These are phyloP conservation scores for Holtermanniella nyarrowii DNA, from an alignment of 768 basidiomycete genomes.

Conservation along the genomic window DNA sequence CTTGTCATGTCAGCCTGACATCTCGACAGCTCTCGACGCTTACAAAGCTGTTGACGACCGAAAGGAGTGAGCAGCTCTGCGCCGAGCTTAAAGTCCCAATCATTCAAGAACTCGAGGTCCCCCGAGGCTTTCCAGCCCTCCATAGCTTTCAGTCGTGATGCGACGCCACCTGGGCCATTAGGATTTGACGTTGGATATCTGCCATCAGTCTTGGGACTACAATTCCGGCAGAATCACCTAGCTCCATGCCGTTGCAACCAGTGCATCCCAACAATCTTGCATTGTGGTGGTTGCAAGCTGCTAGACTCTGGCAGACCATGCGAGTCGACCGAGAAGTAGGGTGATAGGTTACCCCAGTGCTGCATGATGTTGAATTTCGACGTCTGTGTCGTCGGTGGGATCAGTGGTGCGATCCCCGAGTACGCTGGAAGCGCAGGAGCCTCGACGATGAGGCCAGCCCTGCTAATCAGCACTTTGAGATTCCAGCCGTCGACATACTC, in stretches of 20 bases:
- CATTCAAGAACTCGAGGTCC: conserved; percentile 63
- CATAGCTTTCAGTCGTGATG: conserved; percentile 13
- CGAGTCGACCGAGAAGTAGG: conserved; percentile 33
- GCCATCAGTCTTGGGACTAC: not conserved
- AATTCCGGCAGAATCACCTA: conserved; percentile 9
- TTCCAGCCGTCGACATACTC: conserved; percentile 25
- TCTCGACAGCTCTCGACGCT: conserved; percentile 7
- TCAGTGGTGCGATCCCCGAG: conserved; percentile 28
- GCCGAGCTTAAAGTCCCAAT: conserved; percentile 79
- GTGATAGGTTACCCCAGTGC: conserved; percentile 38
- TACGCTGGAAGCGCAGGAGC: conserved; percentile 30
- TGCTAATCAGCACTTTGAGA: not conserved
- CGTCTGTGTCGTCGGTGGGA: conserved; percentile 16
- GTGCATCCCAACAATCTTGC: conserved; percentile 29
- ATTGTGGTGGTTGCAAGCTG: conserved; percentile 26
- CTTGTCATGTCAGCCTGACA: conserved; percentile 7
- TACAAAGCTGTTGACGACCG: conserved; percentile 68
- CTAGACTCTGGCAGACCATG: conserved; percentile 34
- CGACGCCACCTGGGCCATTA: conserved; percentile 23
- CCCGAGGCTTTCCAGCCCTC: conserved; percentile 47
- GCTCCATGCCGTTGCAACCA: conserved; percentile 41
- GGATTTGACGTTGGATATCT: conserved; percentile 31
- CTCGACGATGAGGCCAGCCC: conserved; percentile 29
- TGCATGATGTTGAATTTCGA: conserved; percentile 32
- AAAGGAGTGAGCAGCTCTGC: conserved; percentile 81